Conservation (phyloP, 495 filamentous ascomycete genomes). For the Talaromyces proteolyticus region DNA sequence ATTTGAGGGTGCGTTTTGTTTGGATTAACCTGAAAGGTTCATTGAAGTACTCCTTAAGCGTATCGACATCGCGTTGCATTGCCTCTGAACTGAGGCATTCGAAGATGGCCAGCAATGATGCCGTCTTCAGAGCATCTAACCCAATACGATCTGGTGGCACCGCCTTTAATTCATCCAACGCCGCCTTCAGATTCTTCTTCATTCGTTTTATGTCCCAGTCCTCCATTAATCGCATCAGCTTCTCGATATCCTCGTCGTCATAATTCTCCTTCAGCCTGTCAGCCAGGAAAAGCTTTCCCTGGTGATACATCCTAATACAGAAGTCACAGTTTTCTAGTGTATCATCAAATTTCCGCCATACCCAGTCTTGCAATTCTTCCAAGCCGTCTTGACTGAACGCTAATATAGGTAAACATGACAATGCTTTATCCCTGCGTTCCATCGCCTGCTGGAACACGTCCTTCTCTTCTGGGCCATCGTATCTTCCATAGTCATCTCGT, state of each 20-base stretch:
- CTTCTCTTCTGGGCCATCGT: conserved; percentile 39
- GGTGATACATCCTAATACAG: conserved; percentile 79
- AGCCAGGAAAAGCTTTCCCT: conserved; percentile 55
- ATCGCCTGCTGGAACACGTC: conserved; percentile 42
- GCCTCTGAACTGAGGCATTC: conserved; percentile 58
- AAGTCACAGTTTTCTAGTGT: conserved; percentile 66
- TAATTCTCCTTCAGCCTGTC: conserved; percentile 56
- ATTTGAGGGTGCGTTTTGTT: conserved; percentile 60
- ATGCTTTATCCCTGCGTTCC: conserved; percentile 48
- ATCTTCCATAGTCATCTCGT: conserved; percentile 46
- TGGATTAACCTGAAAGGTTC: conserved; percentile 73
- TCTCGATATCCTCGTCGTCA: conserved; percentile 55
- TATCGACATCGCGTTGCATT: conserved; percentile 45
- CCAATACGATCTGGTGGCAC: conserved; percentile 41
- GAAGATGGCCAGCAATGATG: conserved; percentile 54
- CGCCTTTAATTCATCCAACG: conserved; percentile 40
- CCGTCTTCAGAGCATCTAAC: conserved; percentile 39
- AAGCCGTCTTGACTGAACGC: conserved; percentile 59
- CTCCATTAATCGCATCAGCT: conserved; percentile 50
- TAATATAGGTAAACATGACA: conserved; percentile 61
- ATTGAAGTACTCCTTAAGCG: conserved; percentile 60
- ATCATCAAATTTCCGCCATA: conserved; percentile 46
- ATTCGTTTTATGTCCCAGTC: conserved; percentile 59
- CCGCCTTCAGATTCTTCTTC: conserved; percentile 43
- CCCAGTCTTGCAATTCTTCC: conserved; percentile 50